Base-by-base conservation (phyloP, 176 grass and related monocot species). In the Tillandsia fasciculata region DNA sequence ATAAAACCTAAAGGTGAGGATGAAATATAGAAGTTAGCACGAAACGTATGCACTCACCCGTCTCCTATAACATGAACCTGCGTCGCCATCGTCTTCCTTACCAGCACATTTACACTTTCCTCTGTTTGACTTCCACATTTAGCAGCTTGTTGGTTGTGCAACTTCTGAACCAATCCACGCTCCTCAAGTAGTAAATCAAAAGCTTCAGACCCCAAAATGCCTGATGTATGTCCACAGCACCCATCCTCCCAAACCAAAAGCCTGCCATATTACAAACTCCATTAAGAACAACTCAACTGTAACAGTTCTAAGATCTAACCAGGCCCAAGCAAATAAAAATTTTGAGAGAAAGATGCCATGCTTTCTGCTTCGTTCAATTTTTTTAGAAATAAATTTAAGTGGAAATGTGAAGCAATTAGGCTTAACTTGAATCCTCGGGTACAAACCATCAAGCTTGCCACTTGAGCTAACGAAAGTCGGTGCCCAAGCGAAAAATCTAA, bases 211-310 rank as follows among this genome's bases (percentile, higher is more conserved):
- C 52, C 12, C 4, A 33, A 28, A 42, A 27, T 17, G 51, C 53
- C 53, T n/a, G 42, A 80, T 22, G 79, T 87, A 78, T 83, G 78
- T 51, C 83, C 70, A 58, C 87, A 96, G 71, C 78, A 89, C 28
- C 92, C 89, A 53, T 92, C 92, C 73, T 89, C 88, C 86, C 86
- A 91, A 59, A 89, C 86, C 65, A 96, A 87, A 89, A 74, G 86
- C 80, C 92, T 96, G 86, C 70, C 64, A 74, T 80, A 70, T 51
- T 74, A 23, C 58, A 63, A 58, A 47, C 9, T 28, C 1, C 17
- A 23, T 29, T 0, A 11, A 17, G 49, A 50, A 23, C 56, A 49
- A 54, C 4, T 23, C 51, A 77, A 24, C 67, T 48, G 47, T 48
- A 69, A 71, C 71, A 17, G 56, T 48, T 18, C 28, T 51, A 74